Percentiles rank a stretch among this genome's conserved stretches.
phyloP scores from a whole-genome alignment of 2,329 filamentous ascomycete genomes.

The Helotiales sp. region DNA sequence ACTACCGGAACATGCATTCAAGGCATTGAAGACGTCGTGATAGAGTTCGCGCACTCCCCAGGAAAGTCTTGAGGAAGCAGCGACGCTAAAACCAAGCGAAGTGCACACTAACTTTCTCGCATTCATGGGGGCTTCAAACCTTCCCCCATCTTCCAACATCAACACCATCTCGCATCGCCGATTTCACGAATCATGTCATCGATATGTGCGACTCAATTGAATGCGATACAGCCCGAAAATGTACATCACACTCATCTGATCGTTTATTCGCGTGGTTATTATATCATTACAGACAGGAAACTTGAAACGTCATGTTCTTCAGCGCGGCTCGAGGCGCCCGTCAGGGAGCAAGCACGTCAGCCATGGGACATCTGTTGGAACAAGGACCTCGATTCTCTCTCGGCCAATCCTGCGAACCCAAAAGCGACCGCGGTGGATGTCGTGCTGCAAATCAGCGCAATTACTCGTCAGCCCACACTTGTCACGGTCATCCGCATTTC shows the following conservation, averaged over 20 bases:
- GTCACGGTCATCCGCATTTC: too few relatives aligned
- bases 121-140: background rate
- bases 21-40: background rate
- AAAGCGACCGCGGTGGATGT: background rate
- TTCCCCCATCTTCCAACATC: background rate
- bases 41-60: background rate
- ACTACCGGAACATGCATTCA: too few relatives aligned
- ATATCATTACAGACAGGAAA: background rate
- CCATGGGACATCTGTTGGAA: background rate
- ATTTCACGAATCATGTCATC: background rate
- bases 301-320: background rate
- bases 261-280: background rate
- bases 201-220: background rate
- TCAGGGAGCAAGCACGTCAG: background rate
- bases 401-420: background rate
- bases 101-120: background rate
- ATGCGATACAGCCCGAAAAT: background rate
- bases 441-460: background rate
- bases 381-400: background rate
- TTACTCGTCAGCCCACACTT: background rate
- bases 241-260: background rate
- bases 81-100: background rate
- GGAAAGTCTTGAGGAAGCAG: background rate
- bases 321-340: background rate
- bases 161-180: background rate